Evolutionary conservation across 768 basidiomycete species (phyloP).

Genomic region (Phylloporus sp.): DNA sequence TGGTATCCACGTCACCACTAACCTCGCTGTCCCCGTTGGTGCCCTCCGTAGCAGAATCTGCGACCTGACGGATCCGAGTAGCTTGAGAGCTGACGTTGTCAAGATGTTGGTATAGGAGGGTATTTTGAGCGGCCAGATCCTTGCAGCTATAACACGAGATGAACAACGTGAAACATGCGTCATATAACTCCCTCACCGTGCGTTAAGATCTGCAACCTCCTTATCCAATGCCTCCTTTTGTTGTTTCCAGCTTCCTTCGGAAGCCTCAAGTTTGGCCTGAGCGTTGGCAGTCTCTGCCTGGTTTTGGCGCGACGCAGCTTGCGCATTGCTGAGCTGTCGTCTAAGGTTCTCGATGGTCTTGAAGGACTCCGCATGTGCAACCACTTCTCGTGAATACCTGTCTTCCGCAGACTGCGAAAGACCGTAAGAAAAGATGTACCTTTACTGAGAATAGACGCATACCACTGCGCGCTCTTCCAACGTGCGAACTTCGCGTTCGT

Average conservation of each 20-base stretch:
- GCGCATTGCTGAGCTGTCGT: conserved; percentile 51
- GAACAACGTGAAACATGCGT: neutral
- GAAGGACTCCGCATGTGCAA: conserved; percentile 82
- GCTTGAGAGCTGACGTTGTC: conserved; percentile 82
- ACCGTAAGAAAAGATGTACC: neutral
- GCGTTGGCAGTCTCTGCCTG: conserved; percentile 67
- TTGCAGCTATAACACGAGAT: conserved; percentile 45
- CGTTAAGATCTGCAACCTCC: conserved; percentile 66
- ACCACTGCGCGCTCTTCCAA: conserved; percentile 71
- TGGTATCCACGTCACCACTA: conserved; percentile 51
- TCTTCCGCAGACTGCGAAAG: conserved; percentile 62
- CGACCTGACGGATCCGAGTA: conserved; percentile 68
- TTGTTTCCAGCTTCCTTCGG: conserved; percentile 75
- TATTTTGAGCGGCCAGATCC: conserved; percentile 72
- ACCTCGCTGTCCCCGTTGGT: conserved; percentile 41
- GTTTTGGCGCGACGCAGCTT: conserved; percentile 53
- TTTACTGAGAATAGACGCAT: conserved; percentile 6
- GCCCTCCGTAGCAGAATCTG: conserved; percentile 44
- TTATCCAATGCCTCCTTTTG: conserved; percentile 75
- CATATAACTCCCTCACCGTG: conserved; percentile 44
- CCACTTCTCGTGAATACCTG: conserved; percentile 73
- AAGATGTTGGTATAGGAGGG: conserved; percentile 74
- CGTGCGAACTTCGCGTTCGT: conserved; percentile 60
- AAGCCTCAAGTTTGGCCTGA: conserved; percentile 60
- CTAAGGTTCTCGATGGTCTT: conserved; percentile 63